phyloP scores from a whole-genome alignment of 352 stramenopile genomes.

The Phytophthora niederhauseri region DNA sequence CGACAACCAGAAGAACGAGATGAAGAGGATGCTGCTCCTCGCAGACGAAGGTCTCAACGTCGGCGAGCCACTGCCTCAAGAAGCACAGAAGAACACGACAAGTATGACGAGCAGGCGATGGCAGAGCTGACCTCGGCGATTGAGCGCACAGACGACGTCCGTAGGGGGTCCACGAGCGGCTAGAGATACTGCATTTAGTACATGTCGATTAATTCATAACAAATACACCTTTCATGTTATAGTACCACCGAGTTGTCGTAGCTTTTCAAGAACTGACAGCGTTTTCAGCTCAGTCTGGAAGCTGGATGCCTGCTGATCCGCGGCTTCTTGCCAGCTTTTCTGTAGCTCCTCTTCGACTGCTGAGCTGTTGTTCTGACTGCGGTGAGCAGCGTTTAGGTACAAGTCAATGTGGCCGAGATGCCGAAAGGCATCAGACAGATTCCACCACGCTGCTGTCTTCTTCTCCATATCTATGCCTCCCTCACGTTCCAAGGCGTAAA shows the following conservation, averaged over 20 bases:
- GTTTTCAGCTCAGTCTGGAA: constrained; percentile 39
- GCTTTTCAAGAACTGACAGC: constrained; percentile 25
- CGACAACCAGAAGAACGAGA: constrained; percentile 12
- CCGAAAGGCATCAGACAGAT: constrained; percentile 64
- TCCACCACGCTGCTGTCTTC: constrained; percentile 46
- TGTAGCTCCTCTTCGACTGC: background rate
- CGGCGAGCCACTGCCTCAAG: constrained; percentile 3
- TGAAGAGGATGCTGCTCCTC: constrained; percentile 14
- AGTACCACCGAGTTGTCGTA: constrained; percentile 32
- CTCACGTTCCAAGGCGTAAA: constrained; percentile 52
- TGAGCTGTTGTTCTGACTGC: constrained; percentile 14
- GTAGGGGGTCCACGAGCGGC: background rate
- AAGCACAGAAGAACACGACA: constrained; percentile 2
- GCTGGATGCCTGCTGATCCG: constrained; percentile 18
- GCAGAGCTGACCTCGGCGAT: constrained; percentile 32
- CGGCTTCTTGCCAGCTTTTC: constrained; percentile 17
- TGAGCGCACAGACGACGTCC: constrained; percentile 32
- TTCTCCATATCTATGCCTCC: constrained; percentile 13
- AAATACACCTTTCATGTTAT: background rate
- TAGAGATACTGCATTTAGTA: constrained; percentile 18
- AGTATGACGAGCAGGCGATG: constrained; percentile 17
- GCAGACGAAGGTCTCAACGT: constrained; percentile 26
- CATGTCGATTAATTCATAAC: constrained; percentile 4
- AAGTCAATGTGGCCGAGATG: constrained; percentile 62
- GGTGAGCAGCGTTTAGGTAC: constrained; percentile 47